Conservation (phyloP, 2,329 filamentous ascomycete species). For the Penicillium polonicum region DNA sequence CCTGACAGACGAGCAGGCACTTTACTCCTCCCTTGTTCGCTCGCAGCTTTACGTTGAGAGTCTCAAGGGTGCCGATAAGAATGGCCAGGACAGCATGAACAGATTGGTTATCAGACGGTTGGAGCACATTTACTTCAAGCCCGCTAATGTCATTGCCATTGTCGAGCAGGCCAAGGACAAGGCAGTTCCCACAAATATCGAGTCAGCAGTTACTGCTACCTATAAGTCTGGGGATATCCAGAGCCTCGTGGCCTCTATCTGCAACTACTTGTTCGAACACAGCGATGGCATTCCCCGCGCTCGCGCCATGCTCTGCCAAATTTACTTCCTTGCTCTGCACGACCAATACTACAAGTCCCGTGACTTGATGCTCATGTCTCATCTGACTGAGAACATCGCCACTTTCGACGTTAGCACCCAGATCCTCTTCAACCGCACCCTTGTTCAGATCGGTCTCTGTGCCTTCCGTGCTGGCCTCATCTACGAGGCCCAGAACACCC, state of each 20-base stretch:
- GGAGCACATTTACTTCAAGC: slow-evolving; percentile 99
- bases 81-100: slow-evolving; percentile 86
- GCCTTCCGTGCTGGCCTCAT: slow-evolving; percentile 96
- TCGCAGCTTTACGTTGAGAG: slow-evolving; percentile 84
- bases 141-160: slow-evolving; percentile 85
- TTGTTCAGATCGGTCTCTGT: slow-evolving; percentile 96
- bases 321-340: slow-evolving; percentile 96
- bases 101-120: slow-evolving; percentile 88
- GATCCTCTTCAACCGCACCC: slow-evolving; percentile 96
- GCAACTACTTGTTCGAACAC: slow-evolving; percentile 91
- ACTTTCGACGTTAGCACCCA: slow-evolving; percentile 97
- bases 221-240: slow-evolving; percentile 65
- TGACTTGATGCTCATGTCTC: slow-evolving; percentile 99
- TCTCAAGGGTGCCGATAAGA: slow-evolving; percentile 65
- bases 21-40: slow-evolving; percentile 92
- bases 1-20: slow-evolving; percentile 79
- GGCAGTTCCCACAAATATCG: slow-evolving; percentile 64
- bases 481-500: slow-evolving; percentile 95
- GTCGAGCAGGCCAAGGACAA: slow-evolving; percentile 96
- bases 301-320: slow-evolving; percentile 95
- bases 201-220: slow-evolving; percentile 80
- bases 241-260: slow-evolving; percentile 76
- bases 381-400: slow-evolving; percentile 93
- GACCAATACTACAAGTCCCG: slow-evolving; percentile 97
- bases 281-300: slow-evolving; percentile 95